These are phyloP conservation scores for Amyloporia xantha DNA, from an alignment of 768 basidiomycete species.

Conservation along the genomic window DNA sequence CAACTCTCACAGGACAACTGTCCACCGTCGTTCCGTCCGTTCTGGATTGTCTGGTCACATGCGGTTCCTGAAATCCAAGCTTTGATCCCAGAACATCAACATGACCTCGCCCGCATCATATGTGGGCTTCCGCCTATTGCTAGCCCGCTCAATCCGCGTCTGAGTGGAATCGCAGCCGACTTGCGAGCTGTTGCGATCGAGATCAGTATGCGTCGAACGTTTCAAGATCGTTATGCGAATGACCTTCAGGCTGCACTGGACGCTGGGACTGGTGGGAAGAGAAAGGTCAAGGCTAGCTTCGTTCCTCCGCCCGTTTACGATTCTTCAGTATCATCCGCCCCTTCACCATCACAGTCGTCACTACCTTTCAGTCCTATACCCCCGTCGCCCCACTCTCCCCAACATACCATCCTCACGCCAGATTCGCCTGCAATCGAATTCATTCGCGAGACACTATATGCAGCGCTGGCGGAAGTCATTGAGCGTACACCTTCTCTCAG, in stretches of 20 bases:
- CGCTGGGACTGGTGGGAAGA: constrained; percentile 36
- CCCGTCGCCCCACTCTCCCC: constrained; percentile 12
- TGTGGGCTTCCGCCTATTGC: constrained; percentile 49
- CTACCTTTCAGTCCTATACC: constrained; percentile 22
- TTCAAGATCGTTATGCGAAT: constrained; percentile 70
- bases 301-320: constrained; percentile 68
- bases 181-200: constrained; percentile 83
- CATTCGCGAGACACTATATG: constrained; percentile 85
- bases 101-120: constrained; percentile 78
- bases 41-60: constrained; percentile 68
- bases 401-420: constrained; percentile 29
- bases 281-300: constrained; percentile 47
- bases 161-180: constrained; percentile 69
- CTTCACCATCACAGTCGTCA: constrained; percentile 19
- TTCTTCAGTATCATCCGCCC: constrained; percentile 9
- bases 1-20: constrained; percentile 65
- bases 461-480: constrained; percentile 66
- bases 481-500: constrained; percentile 49
- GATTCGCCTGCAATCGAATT: constrained; percentile 58
- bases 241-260: constrained; percentile 81
- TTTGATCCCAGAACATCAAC: constrained; percentile 58
- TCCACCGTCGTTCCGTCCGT: constrained; percentile 58
- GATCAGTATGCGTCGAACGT: constrained; percentile 76
- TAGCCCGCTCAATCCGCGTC: constrained; percentile 31
- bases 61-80: constrained; percentile 59